These are phyloP conservation scores for Metschnikowia peoriensis DNA, from an alignment of 805 yeast genomes.

Conservation along the genomic window DNA sequence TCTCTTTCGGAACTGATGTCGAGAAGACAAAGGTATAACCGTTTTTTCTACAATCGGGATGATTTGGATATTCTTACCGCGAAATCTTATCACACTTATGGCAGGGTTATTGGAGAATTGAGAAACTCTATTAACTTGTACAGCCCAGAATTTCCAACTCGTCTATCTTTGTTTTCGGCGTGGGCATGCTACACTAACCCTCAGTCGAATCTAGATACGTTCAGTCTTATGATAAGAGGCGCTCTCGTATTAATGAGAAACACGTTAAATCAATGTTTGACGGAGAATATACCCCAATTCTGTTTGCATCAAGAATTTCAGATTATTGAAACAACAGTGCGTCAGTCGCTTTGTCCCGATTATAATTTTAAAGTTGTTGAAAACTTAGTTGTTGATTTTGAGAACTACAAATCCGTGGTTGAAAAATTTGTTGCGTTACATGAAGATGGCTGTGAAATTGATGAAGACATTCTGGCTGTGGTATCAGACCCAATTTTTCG, in stretches of 20 bases:
- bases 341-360: slow-evolving; percentile 31
- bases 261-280: slow-evolving; percentile 16
- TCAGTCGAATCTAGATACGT: slow-evolving; percentile 32
- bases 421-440: slow-evolving; percentile 6
- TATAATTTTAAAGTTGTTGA: slow-evolving; percentile 30
- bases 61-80: slow-evolving; percentile 30
- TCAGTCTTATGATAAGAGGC: slow-evolving; percentile 34
- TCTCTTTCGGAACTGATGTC: neutral
- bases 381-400: slow-evolving; percentile 26
- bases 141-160: slow-evolving; percentile 36
- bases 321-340: slow-evolving; percentile 23
- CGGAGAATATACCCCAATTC: slow-evolving; percentile 3
- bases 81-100: slow-evolving; percentile 34
- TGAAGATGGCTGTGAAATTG: slow-evolving; percentile 10
- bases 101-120: slow-evolving; percentile 33
- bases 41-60: slow-evolving; percentile 26
- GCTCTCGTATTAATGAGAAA: slow-evolving; percentile 31
- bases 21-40: neutral
- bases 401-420: slow-evolving; percentile 26
- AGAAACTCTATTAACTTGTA: slow-evolving; percentile 29
- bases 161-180: slow-evolving; percentile 36
- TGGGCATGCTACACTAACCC: slow-evolving; percentile 35
- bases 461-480: slow-evolving; percentile 3
- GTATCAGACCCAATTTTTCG: slow-evolving; percentile 15
- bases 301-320: slow-evolving; percentile 15